Evolutionary conservation across 164 flowering plant genomes (phyloP).

Genomic region (Magnolia sinica): DNA sequence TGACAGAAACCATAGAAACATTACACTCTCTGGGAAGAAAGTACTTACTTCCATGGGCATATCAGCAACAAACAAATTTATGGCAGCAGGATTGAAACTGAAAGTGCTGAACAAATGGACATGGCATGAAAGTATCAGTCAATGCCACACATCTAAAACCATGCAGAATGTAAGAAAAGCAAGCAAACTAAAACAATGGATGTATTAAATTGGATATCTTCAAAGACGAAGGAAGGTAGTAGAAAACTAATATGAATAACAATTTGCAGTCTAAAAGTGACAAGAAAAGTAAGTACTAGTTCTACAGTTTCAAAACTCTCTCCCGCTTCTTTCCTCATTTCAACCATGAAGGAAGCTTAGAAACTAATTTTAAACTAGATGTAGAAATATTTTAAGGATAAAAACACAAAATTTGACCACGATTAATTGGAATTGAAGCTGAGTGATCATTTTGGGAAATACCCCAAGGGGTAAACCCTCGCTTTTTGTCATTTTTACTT

Average conservation of each 20-base stretch:
- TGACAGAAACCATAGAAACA: too few species aligned
- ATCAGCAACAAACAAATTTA: constrained; percentile 45
- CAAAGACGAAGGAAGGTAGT: not conserved
- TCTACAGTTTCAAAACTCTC: not conserved
- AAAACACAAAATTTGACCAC: too few species aligned
- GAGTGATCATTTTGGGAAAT: too few species aligned
- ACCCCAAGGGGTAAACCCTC: too few species aligned
- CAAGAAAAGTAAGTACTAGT: not conserved
- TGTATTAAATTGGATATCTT: not conserved
- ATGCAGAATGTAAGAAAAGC: not conserved
- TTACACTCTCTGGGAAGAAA: too few species aligned
- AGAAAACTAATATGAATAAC: not conserved
- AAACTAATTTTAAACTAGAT: too few species aligned
- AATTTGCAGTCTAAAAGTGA: not conserved
- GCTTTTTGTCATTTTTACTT: too few species aligned
- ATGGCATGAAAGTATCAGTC: not conserved
- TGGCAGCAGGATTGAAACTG: constrained; percentile 43
- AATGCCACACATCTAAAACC: not conserved
- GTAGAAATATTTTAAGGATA: too few species aligned
- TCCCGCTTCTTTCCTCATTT: too few species aligned
- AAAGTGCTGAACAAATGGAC: constrained; percentile 19
- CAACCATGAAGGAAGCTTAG: too few species aligned
- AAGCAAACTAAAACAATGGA: not conserved
- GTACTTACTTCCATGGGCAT: constrained; percentile 11
- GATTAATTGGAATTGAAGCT: too few species aligned